These are phyloP conservation scores for Aspergillus pseudoterreus DNA, from an alignment of 2,329 filamentous ascomycete species.

Conservation along the genomic window DNA sequence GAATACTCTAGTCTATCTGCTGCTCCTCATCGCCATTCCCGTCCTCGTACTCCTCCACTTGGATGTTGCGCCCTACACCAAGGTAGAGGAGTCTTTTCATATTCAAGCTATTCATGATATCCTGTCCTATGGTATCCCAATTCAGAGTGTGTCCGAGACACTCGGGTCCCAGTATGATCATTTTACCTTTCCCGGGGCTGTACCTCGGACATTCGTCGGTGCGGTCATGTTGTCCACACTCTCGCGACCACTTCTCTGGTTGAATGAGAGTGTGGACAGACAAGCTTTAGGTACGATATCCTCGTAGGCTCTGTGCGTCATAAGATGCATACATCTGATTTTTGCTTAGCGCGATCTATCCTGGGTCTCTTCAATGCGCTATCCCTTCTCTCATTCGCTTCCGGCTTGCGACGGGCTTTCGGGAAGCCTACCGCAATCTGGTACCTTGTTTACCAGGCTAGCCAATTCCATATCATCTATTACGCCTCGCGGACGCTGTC, in stretches of 20 bases:
- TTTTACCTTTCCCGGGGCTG: conserved; percentile 81
- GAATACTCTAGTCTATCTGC: conserved; percentile 8
- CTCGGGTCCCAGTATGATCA: conserved; percentile 75
- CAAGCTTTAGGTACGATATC: conserved; percentile 52
- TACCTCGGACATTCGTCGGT: conserved; percentile 87
- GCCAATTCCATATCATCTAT: conserved; percentile 89
- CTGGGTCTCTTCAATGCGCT: conserved; percentile 73
- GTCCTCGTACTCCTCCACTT: conserved; percentile 66
- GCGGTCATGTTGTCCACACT: conserved; percentile 70
- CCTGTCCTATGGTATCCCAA: conserved; percentile 72
- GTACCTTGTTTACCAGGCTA: conserved; percentile 73
- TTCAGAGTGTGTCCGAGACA: conserved; percentile 48
- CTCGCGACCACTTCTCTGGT: conserved; percentile 61
- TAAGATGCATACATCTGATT: not conserved
- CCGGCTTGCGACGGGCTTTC: conserved; percentile 62
- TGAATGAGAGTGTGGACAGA: conserved; percentile 55
- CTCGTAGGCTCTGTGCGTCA: not conserved
- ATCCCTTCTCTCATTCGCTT: conserved; percentile 63
- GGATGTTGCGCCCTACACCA: conserved; percentile 77
- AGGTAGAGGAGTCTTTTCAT: conserved; percentile 98
- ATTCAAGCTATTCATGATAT: conserved; percentile 93
- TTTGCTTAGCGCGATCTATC: conserved; percentile 61
- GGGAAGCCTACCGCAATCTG: conserved; percentile 68
- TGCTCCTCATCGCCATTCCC: conserved; percentile 55
- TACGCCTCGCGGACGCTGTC: conserved; percentile 89